These are phyloP conservation scores for Aspergillus coremiiformis DNA, from an alignment of 495 filamentous ascomycete species.

Conservation along the genomic window DNA sequence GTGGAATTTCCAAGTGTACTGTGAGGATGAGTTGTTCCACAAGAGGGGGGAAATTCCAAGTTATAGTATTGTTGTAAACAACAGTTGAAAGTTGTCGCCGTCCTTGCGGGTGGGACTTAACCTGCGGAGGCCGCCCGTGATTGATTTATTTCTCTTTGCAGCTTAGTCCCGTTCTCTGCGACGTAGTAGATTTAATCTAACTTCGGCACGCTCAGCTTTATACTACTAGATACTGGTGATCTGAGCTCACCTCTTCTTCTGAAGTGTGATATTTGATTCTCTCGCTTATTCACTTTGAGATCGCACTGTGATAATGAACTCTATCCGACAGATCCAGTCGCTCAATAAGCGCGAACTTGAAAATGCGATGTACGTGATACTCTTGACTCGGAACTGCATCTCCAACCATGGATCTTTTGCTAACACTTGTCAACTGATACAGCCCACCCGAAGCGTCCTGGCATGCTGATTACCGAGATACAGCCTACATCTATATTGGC, in stretches of 20 bases:
- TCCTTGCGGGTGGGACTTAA: conserved; percentile 15
- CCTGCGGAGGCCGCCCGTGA: conserved; percentile 13
- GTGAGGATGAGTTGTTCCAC: not conserved
- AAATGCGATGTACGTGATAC: conserved; percentile 55
- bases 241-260: not conserved
- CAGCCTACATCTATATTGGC: conserved; percentile 93
- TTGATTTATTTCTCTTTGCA: conserved; percentile 6
- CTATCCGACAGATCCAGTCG: conserved; percentile 80
- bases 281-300: not conserved
- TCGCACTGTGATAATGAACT: conserved; percentile 62
- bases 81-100: not conserved
- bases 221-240: no score
- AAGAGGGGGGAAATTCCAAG: not conserved
- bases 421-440: conserved; percentile 12
- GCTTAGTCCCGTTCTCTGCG: conserved; percentile 1
- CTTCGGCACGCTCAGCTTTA: not conserved
- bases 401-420: not conserved
- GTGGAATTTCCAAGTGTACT: not conserved
- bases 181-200: not conserved
- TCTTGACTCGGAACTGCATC: not conserved
- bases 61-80: conserved; percentile 7
- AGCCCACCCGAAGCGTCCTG: conserved; percentile 81
- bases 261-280: not conserved
- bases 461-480: conserved; percentile 96
- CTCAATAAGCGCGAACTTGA: conserved; percentile 96